Percentiles rank a stretch among this genome's conserved stretches.
Conservation (phyloP, 75 land plant species). For the Gnetum montanum region DNA sequence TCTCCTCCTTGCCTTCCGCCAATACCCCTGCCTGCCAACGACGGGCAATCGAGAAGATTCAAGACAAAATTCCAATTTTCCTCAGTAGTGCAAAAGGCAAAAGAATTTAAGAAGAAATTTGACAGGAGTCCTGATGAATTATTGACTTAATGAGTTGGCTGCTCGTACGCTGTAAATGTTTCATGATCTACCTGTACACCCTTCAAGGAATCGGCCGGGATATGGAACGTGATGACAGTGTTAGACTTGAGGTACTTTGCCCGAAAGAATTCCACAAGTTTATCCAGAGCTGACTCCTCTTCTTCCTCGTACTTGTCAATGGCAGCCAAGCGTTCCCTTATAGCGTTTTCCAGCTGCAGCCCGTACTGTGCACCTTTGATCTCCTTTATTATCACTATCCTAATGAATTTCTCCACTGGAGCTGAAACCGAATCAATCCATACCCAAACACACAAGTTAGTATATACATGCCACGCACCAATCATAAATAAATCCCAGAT, state of each 20-base stretch:
- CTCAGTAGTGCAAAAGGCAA: neutral
- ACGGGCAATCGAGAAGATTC: neutral
- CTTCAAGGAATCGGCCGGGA: conserved; percentile 28
- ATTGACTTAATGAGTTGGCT: neutral
- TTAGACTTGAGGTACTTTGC: conserved; percentile 51
- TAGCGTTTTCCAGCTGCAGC: conserved; percentile 56
- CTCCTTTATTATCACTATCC: conserved; percentile 80
- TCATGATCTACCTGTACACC: conserved; percentile 29
- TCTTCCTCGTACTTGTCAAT: conserved; percentile 88
- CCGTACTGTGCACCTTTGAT: conserved; percentile 84
- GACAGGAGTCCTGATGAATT: neutral
- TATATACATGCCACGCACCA: too few relatives aligned
- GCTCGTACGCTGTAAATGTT: neutral
- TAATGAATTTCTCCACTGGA: conserved; percentile 60
- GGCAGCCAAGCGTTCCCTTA: conserved; percentile 75
- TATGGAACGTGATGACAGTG: conserved; percentile 49
- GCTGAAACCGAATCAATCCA: conserved; percentile 30
- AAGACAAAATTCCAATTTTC: neutral
- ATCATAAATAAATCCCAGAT: neutral
- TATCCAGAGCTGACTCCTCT: conserved; percentile 71
- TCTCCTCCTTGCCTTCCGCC: conserved; percentile 33
- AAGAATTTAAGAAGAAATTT: neutral
- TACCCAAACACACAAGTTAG: too few relatives aligned
- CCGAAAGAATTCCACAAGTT: conserved; percentile 70
- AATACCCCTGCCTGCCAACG: conserved; percentile 38